These are phyloP conservation scores for Termitomyces sp. DNA, from an alignment of 768 basidiomycete genomes.

Conservation along the genomic window DNA sequence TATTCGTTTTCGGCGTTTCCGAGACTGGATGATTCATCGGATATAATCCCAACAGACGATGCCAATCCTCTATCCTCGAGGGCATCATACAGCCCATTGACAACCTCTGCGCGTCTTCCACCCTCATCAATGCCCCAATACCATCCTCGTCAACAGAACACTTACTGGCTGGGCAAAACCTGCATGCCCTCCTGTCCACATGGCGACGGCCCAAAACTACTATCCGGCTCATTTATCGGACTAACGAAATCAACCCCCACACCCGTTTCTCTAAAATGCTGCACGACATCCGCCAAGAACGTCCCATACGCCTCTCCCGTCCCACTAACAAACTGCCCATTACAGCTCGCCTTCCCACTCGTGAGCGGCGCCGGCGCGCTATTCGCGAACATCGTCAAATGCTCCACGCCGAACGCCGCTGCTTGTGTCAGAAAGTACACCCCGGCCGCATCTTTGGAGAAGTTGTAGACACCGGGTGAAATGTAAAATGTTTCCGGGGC, in stretches of 20 bases:
- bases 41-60: constrained; percentile 30
- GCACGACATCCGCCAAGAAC: constrained; percentile 34
- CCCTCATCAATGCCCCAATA: background rate
- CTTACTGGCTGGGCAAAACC: constrained; percentile 32
- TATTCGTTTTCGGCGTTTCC: constrained; percentile 25
- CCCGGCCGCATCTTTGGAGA: constrained; percentile 31
- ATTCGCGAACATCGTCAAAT: constrained; percentile 37
- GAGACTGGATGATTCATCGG: constrained; percentile 34
- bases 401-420: constrained; percentile 25
- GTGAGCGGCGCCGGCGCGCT: constrained; percentile 33
- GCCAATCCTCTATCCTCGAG: constrained; percentile 22
- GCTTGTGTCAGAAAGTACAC: constrained; percentile 36
- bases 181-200: constrained; percentile 44
- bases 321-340: constrained; percentile 28
- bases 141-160: background rate
- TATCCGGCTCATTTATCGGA: constrained; percentile 39
- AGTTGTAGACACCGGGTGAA: constrained; percentile 33
- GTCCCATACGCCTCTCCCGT: constrained; percentile 33
- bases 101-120: constrained; percentile 31
- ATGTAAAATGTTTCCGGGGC: constrained; percentile 33
- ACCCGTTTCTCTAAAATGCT: constrained; percentile 31
- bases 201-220: constrained; percentile 29
- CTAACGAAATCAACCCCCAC: constrained; percentile 34
- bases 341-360: constrained; percentile 27
- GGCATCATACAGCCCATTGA: constrained; percentile 29